Percentiles rank a stretch among this genome's conserved stretches.
phyloP scores from a whole-genome alignment of 225 moss, liverwort and hornwort genomes.

The Marchantia paleacea region DNA sequence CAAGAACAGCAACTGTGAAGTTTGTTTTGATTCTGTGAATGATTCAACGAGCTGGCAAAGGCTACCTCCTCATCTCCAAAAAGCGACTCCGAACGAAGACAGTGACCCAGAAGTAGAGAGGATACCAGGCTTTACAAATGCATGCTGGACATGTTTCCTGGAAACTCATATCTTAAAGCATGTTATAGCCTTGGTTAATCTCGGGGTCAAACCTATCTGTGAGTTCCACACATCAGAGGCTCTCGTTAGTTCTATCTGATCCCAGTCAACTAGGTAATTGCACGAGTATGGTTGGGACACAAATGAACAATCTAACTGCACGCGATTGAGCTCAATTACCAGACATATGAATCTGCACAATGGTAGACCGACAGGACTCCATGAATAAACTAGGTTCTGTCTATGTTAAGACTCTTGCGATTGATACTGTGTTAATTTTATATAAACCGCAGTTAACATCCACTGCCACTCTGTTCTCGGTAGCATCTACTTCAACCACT shows the following conservation, averaged over 20 bases:
- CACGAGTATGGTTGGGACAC: not conserved
- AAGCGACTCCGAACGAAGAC: not conserved
- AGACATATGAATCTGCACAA: no score
- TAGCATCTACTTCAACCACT: no score
- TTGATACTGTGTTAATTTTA: no score
- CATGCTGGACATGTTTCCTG: conserved; percentile 33
- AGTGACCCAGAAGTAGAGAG: not conserved
- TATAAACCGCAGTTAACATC: no score
- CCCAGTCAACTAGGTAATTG: not conserved
- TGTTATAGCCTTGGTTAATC: conserved; percentile 39
- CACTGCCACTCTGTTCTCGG: no score
- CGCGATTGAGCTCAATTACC: not conserved
- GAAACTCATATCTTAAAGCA: conserved; percentile 44
- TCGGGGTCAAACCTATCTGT: conserved; percentile 50
- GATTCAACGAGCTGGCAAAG: not conserved
- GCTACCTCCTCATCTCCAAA: not conserved
- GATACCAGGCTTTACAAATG: not conserved
- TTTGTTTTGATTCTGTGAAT: not conserved
- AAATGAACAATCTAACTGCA: not conserved
- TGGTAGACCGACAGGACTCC: no score
- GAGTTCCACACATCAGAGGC: conserved; percentile 14
- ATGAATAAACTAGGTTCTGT: no score
- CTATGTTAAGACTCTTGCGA: no score
- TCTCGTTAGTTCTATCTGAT: not conserved
- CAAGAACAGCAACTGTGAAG: not conserved